A percentile compares a stretch with the other conserved stretches of the same genome.
These are phyloP conservation scores for Cicer cuneatum DNA, from an alignment of 306 rosid genomes.

Conservation along the genomic window DNA sequence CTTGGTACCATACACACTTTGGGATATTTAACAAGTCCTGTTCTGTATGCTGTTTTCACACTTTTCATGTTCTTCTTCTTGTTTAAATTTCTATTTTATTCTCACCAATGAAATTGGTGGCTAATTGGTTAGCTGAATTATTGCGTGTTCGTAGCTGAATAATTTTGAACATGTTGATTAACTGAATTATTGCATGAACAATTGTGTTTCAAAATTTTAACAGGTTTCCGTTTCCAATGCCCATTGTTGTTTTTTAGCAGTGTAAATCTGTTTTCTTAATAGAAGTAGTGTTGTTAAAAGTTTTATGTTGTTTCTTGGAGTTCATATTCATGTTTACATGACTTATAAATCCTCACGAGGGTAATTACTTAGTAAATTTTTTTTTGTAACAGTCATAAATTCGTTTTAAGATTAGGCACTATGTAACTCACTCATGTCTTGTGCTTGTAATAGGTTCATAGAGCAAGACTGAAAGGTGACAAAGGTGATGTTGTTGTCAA, in stretches of 20 bases:
- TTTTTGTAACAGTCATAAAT: conserved; percentile 31
- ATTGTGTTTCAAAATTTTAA: conserved; percentile 16
- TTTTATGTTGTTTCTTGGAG: conserved; percentile 15
- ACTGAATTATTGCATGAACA: background rate
- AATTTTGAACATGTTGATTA: conserved; percentile 20
- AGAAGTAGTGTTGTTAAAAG: background rate
- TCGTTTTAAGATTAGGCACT: conserved; percentile 34
- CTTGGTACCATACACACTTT: no score
- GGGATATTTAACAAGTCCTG: conserved; percentile 19
- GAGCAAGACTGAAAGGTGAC: conserved; percentile 80
- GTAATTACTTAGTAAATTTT: conserved; percentile 14
- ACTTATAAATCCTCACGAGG: conserved; percentile 32
- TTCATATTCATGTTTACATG: conserved; percentile 34
- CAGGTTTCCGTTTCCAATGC: background rate
- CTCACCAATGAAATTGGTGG: conserved; percentile 22
- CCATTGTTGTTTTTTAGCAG: background rate
- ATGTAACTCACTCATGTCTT: conserved; percentile 44
- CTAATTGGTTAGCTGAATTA: conserved; percentile 8
- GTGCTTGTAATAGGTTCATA: conserved; percentile 73
- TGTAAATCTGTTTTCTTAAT: background rate
- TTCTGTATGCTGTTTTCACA: background rate
- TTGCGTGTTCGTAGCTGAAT: background rate
- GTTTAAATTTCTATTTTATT: conserved; percentile 15
- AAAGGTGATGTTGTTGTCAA: conserved; percentile 84
- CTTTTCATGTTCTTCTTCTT: conserved; percentile 8